phyloP scores from a whole-genome alignment of 1,139 yeast species.

The Blastobotrys proliferans region DNA sequence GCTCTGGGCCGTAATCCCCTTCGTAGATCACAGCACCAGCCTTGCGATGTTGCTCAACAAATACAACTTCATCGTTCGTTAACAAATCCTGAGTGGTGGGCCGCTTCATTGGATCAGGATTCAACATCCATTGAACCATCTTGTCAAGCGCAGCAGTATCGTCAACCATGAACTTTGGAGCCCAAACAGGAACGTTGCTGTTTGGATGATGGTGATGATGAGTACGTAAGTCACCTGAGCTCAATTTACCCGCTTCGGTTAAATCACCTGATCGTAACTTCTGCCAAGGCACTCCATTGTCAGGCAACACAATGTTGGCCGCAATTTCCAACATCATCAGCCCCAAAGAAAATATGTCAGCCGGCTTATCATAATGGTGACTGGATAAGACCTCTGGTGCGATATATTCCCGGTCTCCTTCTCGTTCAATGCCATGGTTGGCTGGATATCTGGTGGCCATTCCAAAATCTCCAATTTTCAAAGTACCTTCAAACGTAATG shows the following conservation, averaged over 20 bases:
- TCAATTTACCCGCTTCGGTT: constrained; percentile 88
- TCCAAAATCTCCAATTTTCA: constrained; percentile 82
- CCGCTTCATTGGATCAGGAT: constrained; percentile 77
- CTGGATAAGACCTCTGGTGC: constrained; percentile 92
- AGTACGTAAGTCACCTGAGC: constrained; percentile 54
- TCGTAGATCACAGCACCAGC: constrained; percentile 96
- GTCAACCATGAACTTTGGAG: constrained; percentile 76
- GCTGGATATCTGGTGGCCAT: constrained; percentile 59
- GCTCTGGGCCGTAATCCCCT: constrained; percentile 90
- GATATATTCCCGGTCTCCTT: constrained; percentile 95
- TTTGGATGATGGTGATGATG: constrained; percentile 14
- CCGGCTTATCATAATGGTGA: constrained; percentile 82
- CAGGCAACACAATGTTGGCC: constrained; percentile 91
- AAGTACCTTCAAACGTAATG: constrained; percentile 88
- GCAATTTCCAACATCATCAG: constrained; percentile 91
- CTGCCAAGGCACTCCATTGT: constrained; percentile 97
- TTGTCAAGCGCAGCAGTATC: constrained; percentile 72
- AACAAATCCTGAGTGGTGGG: constrained; percentile 74
- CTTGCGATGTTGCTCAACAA: constrained; percentile 77
- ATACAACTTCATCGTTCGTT: constrained; percentile 64
- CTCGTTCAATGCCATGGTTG: constrained; percentile 63
- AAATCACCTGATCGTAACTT: constrained; percentile 91
- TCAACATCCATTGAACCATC: constrained; percentile 83
- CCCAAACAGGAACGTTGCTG: constrained; percentile 45
- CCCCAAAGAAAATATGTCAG: constrained; percentile 92